Conservation (phyloP, 169 alveolate species). For the Fabrea salina region DNA sequence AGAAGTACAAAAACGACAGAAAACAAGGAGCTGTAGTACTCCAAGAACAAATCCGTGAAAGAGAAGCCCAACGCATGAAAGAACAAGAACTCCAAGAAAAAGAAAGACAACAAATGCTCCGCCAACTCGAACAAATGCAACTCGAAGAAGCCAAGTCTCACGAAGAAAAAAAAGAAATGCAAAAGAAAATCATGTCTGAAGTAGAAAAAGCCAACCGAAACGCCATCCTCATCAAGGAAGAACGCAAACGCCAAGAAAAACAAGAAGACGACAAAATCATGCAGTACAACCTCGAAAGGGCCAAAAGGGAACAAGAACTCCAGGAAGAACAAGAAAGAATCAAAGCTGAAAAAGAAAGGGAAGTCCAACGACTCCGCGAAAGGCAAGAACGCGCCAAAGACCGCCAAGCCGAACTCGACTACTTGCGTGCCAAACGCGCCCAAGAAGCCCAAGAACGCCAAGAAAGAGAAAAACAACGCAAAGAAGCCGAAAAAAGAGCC, state of each 20-base stretch:
- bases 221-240: slow-evolving; percentile 64
- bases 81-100: slow-evolving; percentile 76
- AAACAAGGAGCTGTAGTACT: slow-evolving; percentile 70
- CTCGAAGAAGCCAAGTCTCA: slow-evolving; percentile 70
- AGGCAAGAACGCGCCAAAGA: slow-evolving; percentile 76
- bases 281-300: slow-evolving; percentile 75
- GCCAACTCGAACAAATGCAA: slow-evolving; percentile 68
- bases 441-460: slow-evolving; percentile 77
- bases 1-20: slow-evolving; percentile 51
- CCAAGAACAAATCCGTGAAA: slow-evolving; percentile 78
- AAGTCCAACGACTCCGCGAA: slow-evolving; percentile 61
- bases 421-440: slow-evolving; percentile 84
- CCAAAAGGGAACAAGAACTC: slow-evolving; percentile 67
- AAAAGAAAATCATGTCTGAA: slow-evolving; percentile 53
- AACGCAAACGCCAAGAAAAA: slow-evolving; percentile 65
- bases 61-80: slow-evolving; percentile 69
- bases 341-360: slow-evolving; percentile 75
- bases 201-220: slow-evolving; percentile 74
- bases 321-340: slow-evolving; percentile 57
- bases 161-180: slow-evolving; percentile 54
- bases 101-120: slow-evolving; percentile 69
- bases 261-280: slow-evolving; percentile 73
- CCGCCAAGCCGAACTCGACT: slow-evolving; percentile 82
- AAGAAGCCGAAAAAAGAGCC: slow-evolving; percentile 54
- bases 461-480: slow-evolving; percentile 74